These are phyloP conservation scores for Cyberlindnera euphorbiiphila DNA, from an alignment of 805 yeast species.

Conservation along the genomic window DNA sequence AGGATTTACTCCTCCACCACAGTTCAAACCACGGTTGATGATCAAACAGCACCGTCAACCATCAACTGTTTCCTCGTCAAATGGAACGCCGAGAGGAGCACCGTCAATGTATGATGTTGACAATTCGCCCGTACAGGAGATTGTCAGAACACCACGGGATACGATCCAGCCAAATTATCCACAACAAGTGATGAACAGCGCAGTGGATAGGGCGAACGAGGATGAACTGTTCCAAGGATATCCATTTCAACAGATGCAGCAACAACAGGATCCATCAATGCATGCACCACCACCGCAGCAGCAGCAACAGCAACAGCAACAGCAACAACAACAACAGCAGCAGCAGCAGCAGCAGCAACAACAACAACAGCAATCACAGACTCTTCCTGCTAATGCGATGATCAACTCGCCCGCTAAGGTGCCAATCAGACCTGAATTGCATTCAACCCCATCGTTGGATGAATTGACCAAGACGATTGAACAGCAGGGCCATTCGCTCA, in stretches of 20 bases:
- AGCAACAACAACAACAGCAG: neutral
- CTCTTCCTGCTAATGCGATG: too few relatives aligned
- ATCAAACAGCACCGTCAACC: slow-evolving; percentile 19
- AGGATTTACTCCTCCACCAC: neutral
- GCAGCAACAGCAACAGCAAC: neutral
- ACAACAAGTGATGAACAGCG: neutral
- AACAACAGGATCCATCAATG: neutral
- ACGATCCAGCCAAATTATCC: slow-evolving; percentile 3
- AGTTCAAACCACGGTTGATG: slow-evolving; percentile 22
- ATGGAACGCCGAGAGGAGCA: slow-evolving; percentile 3
- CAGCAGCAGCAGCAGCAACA: neutral
- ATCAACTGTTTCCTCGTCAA: slow-evolving; percentile 10
- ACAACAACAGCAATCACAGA: neutral
- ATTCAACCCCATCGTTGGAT: slow-evolving; percentile 14
- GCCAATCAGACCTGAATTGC: slow-evolving; percentile 5
- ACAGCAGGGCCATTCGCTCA: slow-evolving; percentile 26
- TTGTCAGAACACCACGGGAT: slow-evolving; percentile 18
- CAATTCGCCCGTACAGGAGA: slow-evolving; percentile 25
- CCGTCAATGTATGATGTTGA: slow-evolving; percentile 4
- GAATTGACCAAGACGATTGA: slow-evolving; percentile 24
- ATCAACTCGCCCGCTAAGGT: neutral
- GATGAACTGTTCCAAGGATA: slow-evolving; percentile 3
- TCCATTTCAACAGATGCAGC: neutral
- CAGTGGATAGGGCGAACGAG: slow-evolving; percentile 1
- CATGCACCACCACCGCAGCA: neutral